Base-by-base conservation (phyloP, 257 asterid genomes). In the Solanum bulbocastanum region DNA sequence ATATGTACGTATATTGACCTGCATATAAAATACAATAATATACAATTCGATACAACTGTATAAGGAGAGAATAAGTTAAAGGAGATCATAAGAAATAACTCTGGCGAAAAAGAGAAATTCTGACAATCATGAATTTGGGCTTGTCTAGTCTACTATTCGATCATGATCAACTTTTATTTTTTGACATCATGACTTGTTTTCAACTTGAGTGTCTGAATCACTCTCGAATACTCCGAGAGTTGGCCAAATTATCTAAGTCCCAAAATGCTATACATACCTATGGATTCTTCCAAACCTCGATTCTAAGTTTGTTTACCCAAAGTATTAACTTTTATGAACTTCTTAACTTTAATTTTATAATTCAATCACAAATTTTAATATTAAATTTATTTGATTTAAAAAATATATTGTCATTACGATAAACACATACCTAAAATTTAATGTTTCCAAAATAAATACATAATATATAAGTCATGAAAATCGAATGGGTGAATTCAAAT, bases 181-280 rank as follows among this genome's bases (percentile, higher is more conserved):
- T 58, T 58, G 66, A 18, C 62, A 18, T 52, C 25, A 20, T n/a
- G n/a, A n/a, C 66, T 58, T 7, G 10, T 58, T 58, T 58, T 8
- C 25, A 58, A 58, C 4, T 58, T 58, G n/a, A 56, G 0, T 6
- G 5, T 20, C 0, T 7, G 10, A 18, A 56, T 56, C 65, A 56
- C n/a, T 56, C 65, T 56, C 10, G 0, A 18, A 0, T 16, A 16
- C 65, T 18, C n/a, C 0, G 1, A n/a, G 0, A 56, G 65, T 2
- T 56, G 9, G 10, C n/a, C 2, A 56, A 56, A 20, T 0, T 56
- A 56, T 56, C 66, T 58, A 20, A 58, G 25, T 58, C 25, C 11
- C 25, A 58, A 58, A 58, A 58, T 58, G 20, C 11, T 58, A 58
- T 20, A 3, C 12, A 58, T 56, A 8, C 27, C 66, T 20, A 58